Base-by-base conservation (phyloP, 345 rosid species). In the Brassica nigra region DNA sequence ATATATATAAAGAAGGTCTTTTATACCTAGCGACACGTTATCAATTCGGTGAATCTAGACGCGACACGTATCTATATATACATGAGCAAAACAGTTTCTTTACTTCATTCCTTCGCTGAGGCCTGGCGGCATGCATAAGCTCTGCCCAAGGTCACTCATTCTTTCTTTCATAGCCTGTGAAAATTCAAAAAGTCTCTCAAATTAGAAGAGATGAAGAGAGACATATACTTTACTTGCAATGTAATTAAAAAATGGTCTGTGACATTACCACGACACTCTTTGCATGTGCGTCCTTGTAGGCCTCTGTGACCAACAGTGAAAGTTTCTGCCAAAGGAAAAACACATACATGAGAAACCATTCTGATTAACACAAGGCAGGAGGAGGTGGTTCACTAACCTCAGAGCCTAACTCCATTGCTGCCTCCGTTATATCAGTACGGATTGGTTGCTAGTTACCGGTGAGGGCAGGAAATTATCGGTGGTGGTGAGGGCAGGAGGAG, bases 51-150 rank as follows among this genome's bases (percentile, higher is more conserved):
- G 27, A 23, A 23, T 23, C 27, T 23, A 23, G 27, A 23, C 27
- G 2, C 27, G 27, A 23, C 27, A 23, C 27, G 27, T 23, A 23
- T 23, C 27, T 23, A 23, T 23, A 23, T 23, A 23, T 23, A 23
- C 27, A 23, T 23, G 27, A 23, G 27, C 27, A 33, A 33, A 68
- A 64, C 76, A 71, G 10, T 33, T 76, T 64, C 33, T 76, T 33
- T 82, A 88, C 87, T 93, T 89, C 6, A 86, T 75, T 66, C 97
- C 92, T 28, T 90, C 92, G 4, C 84, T 68, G 27, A 87, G 86
- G 4, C 97, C 97, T 1, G 87, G 97, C 10, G 98, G 97, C 97
- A 94, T 90, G 69, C 97, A 97, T 76, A 94, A 77, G 85, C 98
- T 94, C 82, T 89, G 97, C 5, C 93, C 97, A 73, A 94, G 97